phyloP scores from a whole-genome alignment of 1,284 basidiomycete species.

The Schizophyllum commune region DNA sequence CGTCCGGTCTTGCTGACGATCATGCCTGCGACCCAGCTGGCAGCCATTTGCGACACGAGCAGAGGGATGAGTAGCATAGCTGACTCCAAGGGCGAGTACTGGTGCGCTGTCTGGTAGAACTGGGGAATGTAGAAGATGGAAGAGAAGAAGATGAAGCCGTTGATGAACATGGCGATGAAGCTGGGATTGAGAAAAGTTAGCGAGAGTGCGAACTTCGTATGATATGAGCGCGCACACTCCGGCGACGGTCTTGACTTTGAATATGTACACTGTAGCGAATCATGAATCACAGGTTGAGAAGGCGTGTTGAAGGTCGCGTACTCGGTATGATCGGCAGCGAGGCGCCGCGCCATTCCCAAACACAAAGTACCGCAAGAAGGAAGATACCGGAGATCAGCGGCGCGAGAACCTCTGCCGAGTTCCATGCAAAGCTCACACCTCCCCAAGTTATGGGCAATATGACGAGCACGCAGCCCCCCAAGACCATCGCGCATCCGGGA shows the following conservation, averaged over 20 bases:
- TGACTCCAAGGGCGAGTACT: slow-evolving; percentile 50
- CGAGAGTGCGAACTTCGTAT: background rate
- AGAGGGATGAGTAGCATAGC: slow-evolving; percentile 62
- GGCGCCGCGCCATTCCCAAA: slow-evolving; percentile 70
- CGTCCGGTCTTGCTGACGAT: slow-evolving; percentile 58
- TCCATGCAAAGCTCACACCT: slow-evolving; percentile 64
- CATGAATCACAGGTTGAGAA: background rate
- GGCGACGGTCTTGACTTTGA: background rate
- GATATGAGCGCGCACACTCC: background rate
- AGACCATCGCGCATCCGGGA: slow-evolving; percentile 48
- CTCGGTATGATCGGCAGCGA: slow-evolving; percentile 63
- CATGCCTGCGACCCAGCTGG: slow-evolving; percentile 52
- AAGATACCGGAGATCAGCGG: slow-evolving; percentile 51
- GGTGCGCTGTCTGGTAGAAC: slow-evolving; percentile 67
- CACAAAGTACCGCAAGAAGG: slow-evolving; percentile 50
- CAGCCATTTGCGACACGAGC: slow-evolving; percentile 52
- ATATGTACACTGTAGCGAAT: background rate
- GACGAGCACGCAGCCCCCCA: slow-evolving; percentile 54
- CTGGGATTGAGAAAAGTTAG: background rate
- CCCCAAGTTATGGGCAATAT: slow-evolving; percentile 73
- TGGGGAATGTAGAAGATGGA: slow-evolving; percentile 63
- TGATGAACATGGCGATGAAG: slow-evolving; percentile 12
- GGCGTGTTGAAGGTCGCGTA: slow-evolving; percentile 34
- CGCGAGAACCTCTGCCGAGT: slow-evolving; percentile 53
- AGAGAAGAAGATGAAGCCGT: slow-evolving; percentile 54